phyloP scores from a whole-genome alignment of 192 early-diverging fungal species.

The Diversispora epigaea region DNA sequence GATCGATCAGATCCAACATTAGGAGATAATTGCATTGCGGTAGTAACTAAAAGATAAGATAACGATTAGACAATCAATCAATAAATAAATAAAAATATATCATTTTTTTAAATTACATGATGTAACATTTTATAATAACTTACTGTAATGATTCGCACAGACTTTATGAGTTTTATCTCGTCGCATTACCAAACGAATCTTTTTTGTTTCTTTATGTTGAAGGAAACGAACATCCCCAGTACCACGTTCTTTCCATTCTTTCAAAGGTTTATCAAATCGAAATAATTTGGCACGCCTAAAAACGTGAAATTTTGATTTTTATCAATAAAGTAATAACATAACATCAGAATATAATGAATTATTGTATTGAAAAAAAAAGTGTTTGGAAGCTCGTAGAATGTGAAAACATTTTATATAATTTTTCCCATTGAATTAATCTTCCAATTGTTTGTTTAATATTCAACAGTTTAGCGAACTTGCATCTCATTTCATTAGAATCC shows the following conservation, averaged over 20 bases:
- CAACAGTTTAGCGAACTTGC: constrained; percentile 34
- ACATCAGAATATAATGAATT: constrained; percentile 15
- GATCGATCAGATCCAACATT: constrained; percentile 98
- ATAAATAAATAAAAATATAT: background rate
- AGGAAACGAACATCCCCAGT: constrained; percentile 97
- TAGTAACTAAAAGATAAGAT: constrained; percentile 53
- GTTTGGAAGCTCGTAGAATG: constrained; percentile 27
- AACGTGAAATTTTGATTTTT: too few relatives aligned
- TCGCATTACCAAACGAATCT: constrained; percentile 97
- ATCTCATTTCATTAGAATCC: background rate
- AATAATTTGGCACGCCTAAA: constrained; percentile 93
- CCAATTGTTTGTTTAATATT: background rate
- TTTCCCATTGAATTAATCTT: background rate
- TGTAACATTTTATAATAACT: background rate
- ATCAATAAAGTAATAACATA: background rate
- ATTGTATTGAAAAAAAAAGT: constrained; percentile 14
- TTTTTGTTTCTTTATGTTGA: constrained; percentile 85
- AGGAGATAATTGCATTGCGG: constrained; percentile 85
- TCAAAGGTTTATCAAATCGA: constrained; percentile 87
- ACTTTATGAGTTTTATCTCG: constrained; percentile 98
- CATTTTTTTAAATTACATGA: background rate
- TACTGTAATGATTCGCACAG: constrained; percentile 96
- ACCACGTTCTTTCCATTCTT: constrained; percentile 99
- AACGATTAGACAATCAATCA: background rate
- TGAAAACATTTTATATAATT: constrained; percentile 6